phyloP scores from a whole-genome alignment of 768 basidiomycete genomes.

The Lepiota subincarnata region DNA sequence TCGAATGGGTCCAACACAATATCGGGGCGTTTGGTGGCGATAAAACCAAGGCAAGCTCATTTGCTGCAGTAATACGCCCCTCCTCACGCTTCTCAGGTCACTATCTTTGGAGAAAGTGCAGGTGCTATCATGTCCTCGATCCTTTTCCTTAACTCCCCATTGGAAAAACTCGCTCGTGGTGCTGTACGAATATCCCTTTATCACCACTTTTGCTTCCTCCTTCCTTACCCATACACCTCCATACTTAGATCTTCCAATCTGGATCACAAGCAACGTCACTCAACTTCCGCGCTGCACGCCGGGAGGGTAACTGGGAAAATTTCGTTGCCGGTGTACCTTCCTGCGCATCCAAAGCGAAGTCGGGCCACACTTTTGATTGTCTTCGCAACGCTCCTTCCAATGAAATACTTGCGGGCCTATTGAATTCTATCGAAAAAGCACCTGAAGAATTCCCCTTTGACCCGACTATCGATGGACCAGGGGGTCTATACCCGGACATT shows the following conservation, averaged over 20 bases:
- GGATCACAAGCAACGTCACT: constrained; percentile 33
- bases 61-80: background rate
- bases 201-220: background rate
- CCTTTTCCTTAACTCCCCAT: constrained; percentile 31
- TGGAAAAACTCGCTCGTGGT: constrained; percentile 30
- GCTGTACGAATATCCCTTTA: constrained; percentile 18
- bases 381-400: constrained; percentile 19
- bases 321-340: constrained; percentile 33
- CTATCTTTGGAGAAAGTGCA: constrained; percentile 52
- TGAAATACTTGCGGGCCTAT: constrained; percentile 21
- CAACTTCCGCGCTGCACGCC: constrained; percentile 25
- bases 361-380: constrained; percentile 33
- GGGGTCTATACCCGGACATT: constrained; percentile 34
- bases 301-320: constrained; percentile 32
- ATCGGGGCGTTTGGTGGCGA: constrained; percentile 60
- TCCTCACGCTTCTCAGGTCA: constrained; percentile 30
- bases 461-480: constrained; percentile 39
- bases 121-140: constrained; percentile 45
- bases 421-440: constrained; percentile 14
- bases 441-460: constrained; percentile 24
- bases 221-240: background rate
- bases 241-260: constrained; percentile 35
- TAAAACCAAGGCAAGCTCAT: constrained; percentile 22
- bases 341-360: constrained; percentile 23
- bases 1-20: constrained; percentile 56